Evolutionary conservation across 768 basidiomycete genomes (phyloP).

Genomic region (Leucocoprinus sp.): DNA sequence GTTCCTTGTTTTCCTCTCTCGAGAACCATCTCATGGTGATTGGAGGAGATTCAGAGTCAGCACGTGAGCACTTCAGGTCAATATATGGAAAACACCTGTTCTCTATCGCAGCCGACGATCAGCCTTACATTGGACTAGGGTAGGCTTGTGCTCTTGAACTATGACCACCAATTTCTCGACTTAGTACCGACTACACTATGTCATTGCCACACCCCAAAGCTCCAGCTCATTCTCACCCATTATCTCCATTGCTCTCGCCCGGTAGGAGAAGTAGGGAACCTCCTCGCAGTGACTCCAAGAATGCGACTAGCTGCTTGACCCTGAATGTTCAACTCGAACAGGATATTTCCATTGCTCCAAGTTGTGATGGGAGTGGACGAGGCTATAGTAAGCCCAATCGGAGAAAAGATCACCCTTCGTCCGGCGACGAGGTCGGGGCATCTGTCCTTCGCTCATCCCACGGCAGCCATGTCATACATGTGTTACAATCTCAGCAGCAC

Average conservation of each 20-base stretch:
- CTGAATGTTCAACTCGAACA: constrained; percentile 55
- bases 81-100: no score
- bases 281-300: constrained; percentile 14
- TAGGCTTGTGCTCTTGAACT: no score
- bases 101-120: no score
- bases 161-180: constrained; percentile 2
- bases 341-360: constrained; percentile 24
- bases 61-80: neutral
- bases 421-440: constrained; percentile 36
- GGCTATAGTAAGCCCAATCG: constrained; percentile 38
- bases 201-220: constrained; percentile 37
- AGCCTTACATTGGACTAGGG: no score
- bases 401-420: constrained; percentile 20
- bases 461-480: no score
- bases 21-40: constrained; percentile 37
- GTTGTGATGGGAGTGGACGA: constrained; percentile 47
- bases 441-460: no score
- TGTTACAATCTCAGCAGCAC: constrained; percentile 27
- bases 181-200: constrained; percentile 18
- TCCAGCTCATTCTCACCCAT: constrained; percentile 65
- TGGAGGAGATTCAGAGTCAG: neutral
- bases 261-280: constrained; percentile 34
- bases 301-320: constrained; percentile 48
- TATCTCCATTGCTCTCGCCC: constrained; percentile 36
- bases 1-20: constrained; percentile 21